Conservation (phyloP, 768 basidiomycete genomes). For the Collybia sordida region DNA sequence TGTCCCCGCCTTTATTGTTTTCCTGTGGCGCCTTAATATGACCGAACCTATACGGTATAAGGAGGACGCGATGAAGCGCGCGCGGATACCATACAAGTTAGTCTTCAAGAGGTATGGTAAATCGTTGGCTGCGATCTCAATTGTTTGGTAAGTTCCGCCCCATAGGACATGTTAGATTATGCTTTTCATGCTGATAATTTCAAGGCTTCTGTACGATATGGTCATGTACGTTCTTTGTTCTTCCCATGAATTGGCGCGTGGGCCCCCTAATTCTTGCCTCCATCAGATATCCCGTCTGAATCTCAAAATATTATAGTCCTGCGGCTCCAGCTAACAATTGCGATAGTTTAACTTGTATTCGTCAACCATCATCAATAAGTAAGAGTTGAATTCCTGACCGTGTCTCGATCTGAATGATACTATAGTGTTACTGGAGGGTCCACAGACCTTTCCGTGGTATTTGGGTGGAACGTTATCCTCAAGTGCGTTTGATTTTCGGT, state of each 20-base stretch:
- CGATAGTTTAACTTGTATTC: constrained; percentile 75
- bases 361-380: constrained; percentile 69
- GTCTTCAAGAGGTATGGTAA: constrained; percentile 79
- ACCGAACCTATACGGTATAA: constrained; percentile 74
- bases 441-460: constrained; percentile 53
- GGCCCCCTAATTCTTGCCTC: neutral
- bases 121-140: constrained; percentile 64
- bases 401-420: neutral
- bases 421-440: constrained; percentile 57
- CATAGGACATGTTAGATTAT: neutral
- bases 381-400: constrained; percentile 10
- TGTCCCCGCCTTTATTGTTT: constrained; percentile 73
- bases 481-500: constrained; percentile 44
- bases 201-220: constrained; percentile 76
- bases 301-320: too few relatives aligned
- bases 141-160: constrained; percentile 57
- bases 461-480: constrained; percentile 85
- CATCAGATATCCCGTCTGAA: too few relatives aligned
- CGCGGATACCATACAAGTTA: constrained; percentile 74
- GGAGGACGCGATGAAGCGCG: constrained; percentile 74
- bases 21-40: constrained; percentile 85
- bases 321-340: neutral
- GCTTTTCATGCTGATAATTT: neutral
- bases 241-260: neutral
- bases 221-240: constrained; percentile 49